Conservation (phyloP, 148 eudicot genomes). For the Simmondsia chinensis region DNA sequence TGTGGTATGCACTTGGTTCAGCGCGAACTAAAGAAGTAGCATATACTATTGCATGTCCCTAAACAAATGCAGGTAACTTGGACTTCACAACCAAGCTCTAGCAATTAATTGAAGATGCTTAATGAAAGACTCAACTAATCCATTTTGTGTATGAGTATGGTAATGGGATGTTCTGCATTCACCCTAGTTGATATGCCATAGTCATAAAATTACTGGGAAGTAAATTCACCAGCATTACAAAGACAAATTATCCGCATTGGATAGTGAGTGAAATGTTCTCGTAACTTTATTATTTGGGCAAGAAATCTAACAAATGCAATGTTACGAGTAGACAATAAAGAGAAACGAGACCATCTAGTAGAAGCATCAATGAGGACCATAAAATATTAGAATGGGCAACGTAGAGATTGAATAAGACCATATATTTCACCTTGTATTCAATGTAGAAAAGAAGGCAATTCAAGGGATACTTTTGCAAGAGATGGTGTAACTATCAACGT, state of each 20-base stretch:
- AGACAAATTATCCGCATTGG: neutral
- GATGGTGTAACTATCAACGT: neutral
- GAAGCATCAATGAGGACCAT: neutral
- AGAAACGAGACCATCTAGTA: neutral
- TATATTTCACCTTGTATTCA: neutral
- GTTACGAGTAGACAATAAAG: neutral
- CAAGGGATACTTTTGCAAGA: neutral
- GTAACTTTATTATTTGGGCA: neutral
- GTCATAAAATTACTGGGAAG: neutral
- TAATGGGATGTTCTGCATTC: conserved; percentile 4
- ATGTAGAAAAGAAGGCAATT: neutral
- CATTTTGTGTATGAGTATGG: conserved; percentile 4
- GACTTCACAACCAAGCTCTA: neutral
- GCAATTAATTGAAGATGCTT: neutral
- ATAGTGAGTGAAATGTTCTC: neutral
- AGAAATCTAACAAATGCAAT: neutral
- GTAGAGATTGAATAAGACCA: neutral
- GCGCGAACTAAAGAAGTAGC: neutral
- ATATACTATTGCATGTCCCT: conserved; percentile 1
- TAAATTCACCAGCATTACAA: neutral
- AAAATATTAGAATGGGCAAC: too few species aligned
- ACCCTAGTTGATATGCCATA: neutral
- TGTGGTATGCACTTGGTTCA: neutral
- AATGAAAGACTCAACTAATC: neutral
- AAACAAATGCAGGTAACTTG: neutral